These are phyloP conservation scores for Candida tunisiensis DNA, from an alignment of 1,139 yeast genomes.

Conservation along the genomic window DNA sequence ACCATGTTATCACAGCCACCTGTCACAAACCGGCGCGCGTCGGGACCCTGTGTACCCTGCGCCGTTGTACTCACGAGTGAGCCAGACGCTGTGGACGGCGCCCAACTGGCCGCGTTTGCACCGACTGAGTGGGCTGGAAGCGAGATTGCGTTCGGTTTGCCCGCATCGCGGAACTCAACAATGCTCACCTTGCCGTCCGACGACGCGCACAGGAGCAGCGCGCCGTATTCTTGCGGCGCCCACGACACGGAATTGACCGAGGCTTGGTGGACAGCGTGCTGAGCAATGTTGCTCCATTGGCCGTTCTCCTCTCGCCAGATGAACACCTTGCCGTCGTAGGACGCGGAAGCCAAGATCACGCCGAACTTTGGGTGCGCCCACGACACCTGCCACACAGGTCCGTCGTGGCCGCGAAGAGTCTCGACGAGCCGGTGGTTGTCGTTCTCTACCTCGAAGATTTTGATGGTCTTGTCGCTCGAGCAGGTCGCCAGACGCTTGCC, in stretches of 20 bases:
- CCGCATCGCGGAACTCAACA: slow-evolving; percentile 83
- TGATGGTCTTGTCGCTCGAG: slow-evolving; percentile 87
- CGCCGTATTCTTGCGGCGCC: slow-evolving; percentile 98
- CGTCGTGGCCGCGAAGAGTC: slow-evolving; percentile 74
- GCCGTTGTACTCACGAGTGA: slow-evolving; percentile 18
- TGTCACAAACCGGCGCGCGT: slow-evolving; percentile 57
- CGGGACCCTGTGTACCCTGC: slow-evolving; percentile 23
- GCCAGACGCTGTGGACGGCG: slow-evolving; percentile 40
- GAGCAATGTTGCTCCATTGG: slow-evolving; percentile 78
- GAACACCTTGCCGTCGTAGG: slow-evolving; percentile 87
- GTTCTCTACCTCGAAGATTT: slow-evolving; percentile 81
- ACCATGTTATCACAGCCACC: slow-evolving; percentile 94
- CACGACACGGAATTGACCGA: slow-evolving; percentile 88
- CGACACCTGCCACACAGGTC: slow-evolving; percentile 97
- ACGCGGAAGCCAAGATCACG: slow-evolving; percentile 81
- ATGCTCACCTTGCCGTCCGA: slow-evolving; percentile 88
- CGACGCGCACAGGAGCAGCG: slow-evolving; percentile 76
- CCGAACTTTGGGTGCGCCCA: slow-evolving; percentile 99
- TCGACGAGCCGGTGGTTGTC: slow-evolving; percentile 65
- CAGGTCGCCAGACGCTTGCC: slow-evolving; percentile 93
- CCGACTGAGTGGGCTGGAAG: slow-evolving; percentile 86
- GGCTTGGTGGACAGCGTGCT: slow-evolving; percentile 80
- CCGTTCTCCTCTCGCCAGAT: slow-evolving; percentile 93
- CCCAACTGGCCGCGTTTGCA: slow-evolving; percentile 92
- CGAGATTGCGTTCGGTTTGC: slow-evolving; percentile 48